phyloP scores from a whole-genome alignment of 2,329 filamentous ascomycete species.

The Claviceps sp. region DNA sequence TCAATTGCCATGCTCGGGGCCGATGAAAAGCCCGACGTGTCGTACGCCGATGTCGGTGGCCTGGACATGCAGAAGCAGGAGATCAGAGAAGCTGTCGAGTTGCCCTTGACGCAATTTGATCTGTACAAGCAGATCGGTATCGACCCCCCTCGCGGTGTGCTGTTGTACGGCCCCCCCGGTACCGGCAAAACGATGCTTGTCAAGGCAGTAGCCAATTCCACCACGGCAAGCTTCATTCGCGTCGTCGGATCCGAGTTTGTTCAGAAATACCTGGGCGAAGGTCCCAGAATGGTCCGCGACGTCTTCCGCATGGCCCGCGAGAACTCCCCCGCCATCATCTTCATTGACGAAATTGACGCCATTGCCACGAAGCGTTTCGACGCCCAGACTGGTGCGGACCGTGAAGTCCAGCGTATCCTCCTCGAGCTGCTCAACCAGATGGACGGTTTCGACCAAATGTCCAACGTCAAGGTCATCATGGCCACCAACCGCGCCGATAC shows the following conservation, averaged over 20 bases:
- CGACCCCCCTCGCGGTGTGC: slow-evolving; percentile 88
- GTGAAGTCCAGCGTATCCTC: slow-evolving; percentile 96
- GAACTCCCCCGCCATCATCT: slow-evolving; percentile 97
- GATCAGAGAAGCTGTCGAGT: slow-evolving; percentile 92
- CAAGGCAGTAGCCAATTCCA: slow-evolving; percentile 97
- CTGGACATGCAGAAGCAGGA: slow-evolving; percentile 99
- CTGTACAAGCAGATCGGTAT: slow-evolving; percentile 99
- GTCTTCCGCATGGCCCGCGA: slow-evolving; percentile 98
- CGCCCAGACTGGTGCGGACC: slow-evolving; percentile 91
- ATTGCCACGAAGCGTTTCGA: slow-evolving; percentile 99
- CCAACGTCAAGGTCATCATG: slow-evolving; percentile 99
- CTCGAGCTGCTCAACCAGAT: slow-evolving; percentile 98
- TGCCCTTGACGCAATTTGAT: slow-evolving; percentile 94
- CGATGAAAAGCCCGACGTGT: slow-evolving; percentile 96
- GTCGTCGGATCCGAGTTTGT: slow-evolving; percentile 98
- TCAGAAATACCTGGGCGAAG: slow-evolving; percentile 96
- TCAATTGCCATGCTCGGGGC: slow-evolving; percentile 96
- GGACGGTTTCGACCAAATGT: slow-evolving; percentile 98
- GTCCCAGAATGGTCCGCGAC: slow-evolving; percentile 95
- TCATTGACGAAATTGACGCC: slow-evolving; percentile 98
- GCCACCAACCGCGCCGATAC: slow-evolving; percentile 97
- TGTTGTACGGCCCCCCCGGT: slow-evolving; percentile 90
- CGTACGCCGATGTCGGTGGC: slow-evolving; percentile 93
- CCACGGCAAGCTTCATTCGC: slow-evolving; percentile 94
- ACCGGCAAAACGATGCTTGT: slow-evolving; percentile 96